Conservation (phyloP, 1,284 basidiomycete genomes). For the Moniliophthora roreri region DNA sequence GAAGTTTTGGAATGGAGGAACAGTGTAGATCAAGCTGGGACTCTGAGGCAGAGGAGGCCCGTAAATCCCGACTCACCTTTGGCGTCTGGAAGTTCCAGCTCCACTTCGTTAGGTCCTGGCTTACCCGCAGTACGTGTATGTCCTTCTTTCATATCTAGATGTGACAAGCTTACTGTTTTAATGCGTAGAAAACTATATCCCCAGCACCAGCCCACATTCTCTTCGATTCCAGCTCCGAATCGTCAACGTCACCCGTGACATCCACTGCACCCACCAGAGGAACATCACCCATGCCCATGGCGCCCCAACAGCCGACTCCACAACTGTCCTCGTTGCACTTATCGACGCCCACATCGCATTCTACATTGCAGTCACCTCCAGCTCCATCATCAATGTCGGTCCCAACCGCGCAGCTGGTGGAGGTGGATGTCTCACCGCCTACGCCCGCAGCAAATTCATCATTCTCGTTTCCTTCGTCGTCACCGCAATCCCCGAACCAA, state of each 20-base stretch:
- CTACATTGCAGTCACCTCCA: conserved; percentile 18
- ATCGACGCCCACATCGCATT: conserved; percentile 19
- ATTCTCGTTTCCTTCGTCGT: neutral
- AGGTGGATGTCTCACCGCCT: neutral
- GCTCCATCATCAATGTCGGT: neutral
- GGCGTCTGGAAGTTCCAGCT: conserved; percentile 45
- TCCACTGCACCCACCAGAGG: conserved; percentile 27
- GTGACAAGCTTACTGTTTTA: neutral
- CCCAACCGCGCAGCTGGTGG: neutral
- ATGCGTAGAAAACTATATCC: conserved; percentile 4
- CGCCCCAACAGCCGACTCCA: too few species aligned
- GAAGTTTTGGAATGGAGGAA: conserved; percentile 58
- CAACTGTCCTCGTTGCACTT: conserved; percentile 19
- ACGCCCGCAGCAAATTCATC: conserved; percentile 5
- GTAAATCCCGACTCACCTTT: conserved; percentile 21
- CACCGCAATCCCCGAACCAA: conserved; percentile 14
- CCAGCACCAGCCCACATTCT: conserved; percentile 49
- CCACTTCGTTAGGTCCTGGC: conserved; percentile 18
- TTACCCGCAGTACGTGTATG: too few species aligned
- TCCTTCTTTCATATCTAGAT: neutral
- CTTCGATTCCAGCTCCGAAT: conserved; percentile 37
- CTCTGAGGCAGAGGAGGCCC: conserved; percentile 31
- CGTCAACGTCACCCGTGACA: conserved; percentile 34
- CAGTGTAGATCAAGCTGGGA: conserved; percentile 32
- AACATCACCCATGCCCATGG: conserved; percentile 18